phyloP scores from a whole-genome alignment of 768 basidiomycete genomes.

The Stropharia rugosoannulata region DNA sequence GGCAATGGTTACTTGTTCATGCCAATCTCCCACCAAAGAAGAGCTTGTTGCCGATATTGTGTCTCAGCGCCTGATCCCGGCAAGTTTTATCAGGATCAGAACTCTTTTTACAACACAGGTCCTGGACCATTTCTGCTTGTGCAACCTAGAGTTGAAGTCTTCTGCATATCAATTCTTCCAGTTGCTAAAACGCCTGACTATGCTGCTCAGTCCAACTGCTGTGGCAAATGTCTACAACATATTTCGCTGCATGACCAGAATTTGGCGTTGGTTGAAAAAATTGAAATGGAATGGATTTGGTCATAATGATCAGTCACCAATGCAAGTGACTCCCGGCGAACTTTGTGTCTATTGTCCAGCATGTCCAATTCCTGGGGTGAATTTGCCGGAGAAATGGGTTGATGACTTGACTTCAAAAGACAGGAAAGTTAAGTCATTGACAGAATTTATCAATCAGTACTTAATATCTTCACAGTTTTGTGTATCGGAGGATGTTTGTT shows the following conservation, averaged over 20 bases:
- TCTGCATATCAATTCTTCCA: conserved; percentile 16
- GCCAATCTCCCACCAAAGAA: background rate
- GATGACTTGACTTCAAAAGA: too few relatives aligned
- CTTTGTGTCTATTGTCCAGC: conserved; percentile 16
- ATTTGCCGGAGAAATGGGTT: conserved; percentile 10
- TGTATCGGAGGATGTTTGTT: conserved; percentile 13
- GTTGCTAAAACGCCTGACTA: conserved; percentile 7
- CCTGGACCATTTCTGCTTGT: conserved; percentile 5
- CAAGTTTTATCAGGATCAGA: conserved; percentile 6
- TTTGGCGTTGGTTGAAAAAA: conserved; percentile 18
- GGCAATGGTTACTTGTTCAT: conserved; percentile 10
- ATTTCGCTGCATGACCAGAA: conserved; percentile 7
- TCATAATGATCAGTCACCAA: background rate
- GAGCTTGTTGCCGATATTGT: background rate
- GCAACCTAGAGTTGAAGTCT: conserved; percentile 16
- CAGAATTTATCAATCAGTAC: too few relatives aligned
- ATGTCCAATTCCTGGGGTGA: conserved; percentile 16
- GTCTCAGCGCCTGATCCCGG: conserved; percentile 4
- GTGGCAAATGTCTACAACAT: conserved; percentile 10
- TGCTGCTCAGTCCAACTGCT: background rate
- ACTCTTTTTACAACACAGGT: conserved; percentile 12
- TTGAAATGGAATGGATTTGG: conserved; percentile 1
- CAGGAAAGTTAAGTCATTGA: too few relatives aligned
- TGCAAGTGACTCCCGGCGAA: background rate
- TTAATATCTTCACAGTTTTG: background rate